Evolutionary conservation across 2,329 filamentous ascomycete genomes (phyloP), one percentile per base, ranked within the genome.

Genomic region (Alternaria solani): DNA sequence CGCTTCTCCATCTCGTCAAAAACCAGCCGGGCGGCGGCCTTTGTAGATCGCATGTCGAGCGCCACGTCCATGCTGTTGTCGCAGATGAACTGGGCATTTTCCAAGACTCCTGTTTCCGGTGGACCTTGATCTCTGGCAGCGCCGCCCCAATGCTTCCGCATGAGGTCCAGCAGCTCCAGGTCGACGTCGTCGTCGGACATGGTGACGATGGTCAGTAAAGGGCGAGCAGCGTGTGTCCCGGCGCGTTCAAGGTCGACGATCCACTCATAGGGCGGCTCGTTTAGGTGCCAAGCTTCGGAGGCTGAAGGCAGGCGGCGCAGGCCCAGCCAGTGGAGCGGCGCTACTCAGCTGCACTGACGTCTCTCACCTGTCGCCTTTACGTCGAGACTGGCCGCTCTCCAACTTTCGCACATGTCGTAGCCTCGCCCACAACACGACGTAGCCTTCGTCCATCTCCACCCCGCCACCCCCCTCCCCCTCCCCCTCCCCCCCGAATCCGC

Each of bases 161-260:
- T 86, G 20, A 97, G 89, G 68, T 89, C 93, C 20, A 97, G 85
- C 46, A 98, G 88, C 80, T 97, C 94, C 41, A 87, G 90, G 75
- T 97, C 94, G 48, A 90, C 89, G 78, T 97, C 94, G 79, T 96
- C 92, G 82, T 97, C 93, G 47, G 92, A 96, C 91, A 96, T 96
- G 69, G 48, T 81, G 69, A 49, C 81, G 63, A 8, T 39, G 53
- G 32, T 25, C 5, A 28, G 12, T 23, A 4, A 23, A 23, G 4
- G 20, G 20, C 23, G 42, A 51, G 25, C 30, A 53, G 44, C 30
- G 18, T 48, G 48, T 44, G 54, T 56, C 43, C 47, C 42, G 51
- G 54, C 42, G 30, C 56, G 44, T 55, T 25, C 20, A 26, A 47
- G 39, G 38, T 14, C 44, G 30, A 60, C 58, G 49, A 49, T 62